Percentiles rank a stretch among this genome's conserved stretches.
Evolutionary conservation across 1,284 basidiomycete species (phyloP).

Genomic region (Leccinum cinnamomeum): DNA sequence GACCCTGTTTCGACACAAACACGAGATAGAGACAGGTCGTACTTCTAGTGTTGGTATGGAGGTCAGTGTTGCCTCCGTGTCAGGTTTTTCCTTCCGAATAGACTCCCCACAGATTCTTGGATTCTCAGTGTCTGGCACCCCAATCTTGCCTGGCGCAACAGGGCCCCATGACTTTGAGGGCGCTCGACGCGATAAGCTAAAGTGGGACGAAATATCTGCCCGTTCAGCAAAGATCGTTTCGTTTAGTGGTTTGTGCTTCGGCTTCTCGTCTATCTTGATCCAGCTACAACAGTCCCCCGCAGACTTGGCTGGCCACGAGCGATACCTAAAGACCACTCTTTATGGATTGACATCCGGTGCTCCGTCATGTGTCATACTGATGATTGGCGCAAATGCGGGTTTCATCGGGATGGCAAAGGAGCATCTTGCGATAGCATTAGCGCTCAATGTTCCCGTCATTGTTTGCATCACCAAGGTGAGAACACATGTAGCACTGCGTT

Average conservation of each 20-base stretch:
- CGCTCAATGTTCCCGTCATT: conserved; percentile 90
- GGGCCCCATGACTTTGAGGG: conserved; percentile 59
- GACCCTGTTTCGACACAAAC: conserved; percentile 93
- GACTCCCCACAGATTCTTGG: conserved; percentile 68
- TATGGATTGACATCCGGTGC: conserved; percentile 94
- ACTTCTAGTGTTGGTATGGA: conserved; percentile 97
- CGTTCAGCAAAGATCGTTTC: conserved; percentile 92
- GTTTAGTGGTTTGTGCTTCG: conserved; percentile 68
- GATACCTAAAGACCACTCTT: conserved; percentile 90
- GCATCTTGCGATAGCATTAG: conserved; percentile 92
- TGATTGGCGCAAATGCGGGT: conserved; percentile 95
- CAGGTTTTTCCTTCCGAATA: neutral
- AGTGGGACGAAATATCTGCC: conserved; percentile 95
- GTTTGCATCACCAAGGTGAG: conserved; percentile 92
- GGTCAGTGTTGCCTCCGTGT: conserved; percentile 43
- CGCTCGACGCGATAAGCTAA: conserved; percentile 79
- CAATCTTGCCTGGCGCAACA: conserved; percentile 70
- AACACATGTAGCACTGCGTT: neutral
- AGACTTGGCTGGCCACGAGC: conserved; percentile 91
- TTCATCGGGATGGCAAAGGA: conserved; percentile 99
- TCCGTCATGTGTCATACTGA: conserved; percentile 94
- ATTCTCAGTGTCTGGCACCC: conserved; percentile 70
- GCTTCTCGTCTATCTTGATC: neutral
- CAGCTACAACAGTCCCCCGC: conserved; percentile 5
- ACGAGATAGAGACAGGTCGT: conserved; percentile 94